Percentiles rank a stretch among this genome's conserved stretches.
Evolutionary conservation across 257 asterid species (phyloP).

Genomic region (Mitragyna speciosa): DNA sequence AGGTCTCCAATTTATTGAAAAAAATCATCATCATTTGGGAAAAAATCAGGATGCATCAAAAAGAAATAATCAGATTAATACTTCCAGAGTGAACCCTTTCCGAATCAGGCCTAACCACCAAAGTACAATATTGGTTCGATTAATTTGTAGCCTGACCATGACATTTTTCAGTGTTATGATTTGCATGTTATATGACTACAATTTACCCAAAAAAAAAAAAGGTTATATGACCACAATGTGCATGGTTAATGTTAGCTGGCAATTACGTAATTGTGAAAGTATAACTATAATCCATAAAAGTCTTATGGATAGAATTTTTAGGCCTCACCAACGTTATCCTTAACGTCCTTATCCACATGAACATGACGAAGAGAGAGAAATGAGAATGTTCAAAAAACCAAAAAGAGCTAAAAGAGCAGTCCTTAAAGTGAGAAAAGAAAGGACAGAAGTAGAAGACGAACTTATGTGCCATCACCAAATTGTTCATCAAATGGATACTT

Average conservation of each 20-base stretch:
- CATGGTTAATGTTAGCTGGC: not conserved
- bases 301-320: constrained; percentile 18
- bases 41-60: too few species aligned
- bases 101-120: too few species aligned
- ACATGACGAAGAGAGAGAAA: constrained; percentile 34
- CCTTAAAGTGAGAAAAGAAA: constrained; percentile 34
- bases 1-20: too few species aligned
- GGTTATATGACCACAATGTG: too few species aligned
- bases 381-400: not conserved
- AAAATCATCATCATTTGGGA: too few species aligned
- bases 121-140: too few species aligned
- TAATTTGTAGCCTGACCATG: too few species aligned
- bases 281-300: constrained; percentile 1
- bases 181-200: too few species aligned
- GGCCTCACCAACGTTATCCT: constrained; percentile 44
- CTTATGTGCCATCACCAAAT: constrained; percentile 36
- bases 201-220: too few species aligned
- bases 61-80: too few species aligned
- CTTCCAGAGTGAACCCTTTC: too few species aligned
- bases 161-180: too few species aligned
- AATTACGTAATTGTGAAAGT: not conserved
- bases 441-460: constrained; percentile 28
- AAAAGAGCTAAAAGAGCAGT: constrained; percentile 29
- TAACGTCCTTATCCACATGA: constrained; percentile 40
- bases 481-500: constrained; percentile 18